A percentile compares a stretch with the other conserved stretches of the same genome.
Conservation (phyloP, 352 stramenopile genomes). For the Pythium sp. region DNA sequence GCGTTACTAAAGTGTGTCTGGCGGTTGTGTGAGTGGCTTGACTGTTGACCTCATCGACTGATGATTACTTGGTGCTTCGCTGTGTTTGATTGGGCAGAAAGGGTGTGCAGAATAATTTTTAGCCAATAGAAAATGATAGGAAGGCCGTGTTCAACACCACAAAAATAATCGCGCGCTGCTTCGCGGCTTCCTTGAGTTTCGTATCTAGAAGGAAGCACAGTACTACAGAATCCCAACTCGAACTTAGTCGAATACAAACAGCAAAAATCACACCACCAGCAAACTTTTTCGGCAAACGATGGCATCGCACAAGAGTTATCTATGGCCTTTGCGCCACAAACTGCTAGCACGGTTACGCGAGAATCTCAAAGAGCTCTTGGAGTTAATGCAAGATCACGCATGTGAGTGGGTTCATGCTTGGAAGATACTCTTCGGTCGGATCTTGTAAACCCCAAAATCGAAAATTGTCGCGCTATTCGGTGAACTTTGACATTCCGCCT, state of each 20-base stretch:
- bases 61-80: background rate
- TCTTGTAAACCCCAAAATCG: too few relatives aligned
- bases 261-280: too few relatives aligned
- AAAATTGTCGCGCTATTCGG: too few relatives aligned
- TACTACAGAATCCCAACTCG: background rate
- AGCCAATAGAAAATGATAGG: background rate
- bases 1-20: conserved; percentile 1
- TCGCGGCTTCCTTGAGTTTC: background rate
- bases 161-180: conserved; percentile 13
- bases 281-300: too few relatives aligned
- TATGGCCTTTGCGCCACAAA: too few relatives aligned
- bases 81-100: background rate
- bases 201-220: background rate
- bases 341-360: background rate
- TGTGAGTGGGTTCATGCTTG: background rate
- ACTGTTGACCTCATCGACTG: background rate
- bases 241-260: background rate
- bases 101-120: background rate
- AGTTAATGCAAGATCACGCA: background rate
- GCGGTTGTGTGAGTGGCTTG: background rate
- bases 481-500: too few relatives aligned
- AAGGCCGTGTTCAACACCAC: background rate
- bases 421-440: background rate
- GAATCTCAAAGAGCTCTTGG: background rate
- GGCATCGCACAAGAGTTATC: too few relatives aligned